A percentile compares a stretch with the other conserved stretches of the same genome.
Conservation (phyloP, 805 yeast genomes). For the Kodamaea kakaduensis region DNA sequence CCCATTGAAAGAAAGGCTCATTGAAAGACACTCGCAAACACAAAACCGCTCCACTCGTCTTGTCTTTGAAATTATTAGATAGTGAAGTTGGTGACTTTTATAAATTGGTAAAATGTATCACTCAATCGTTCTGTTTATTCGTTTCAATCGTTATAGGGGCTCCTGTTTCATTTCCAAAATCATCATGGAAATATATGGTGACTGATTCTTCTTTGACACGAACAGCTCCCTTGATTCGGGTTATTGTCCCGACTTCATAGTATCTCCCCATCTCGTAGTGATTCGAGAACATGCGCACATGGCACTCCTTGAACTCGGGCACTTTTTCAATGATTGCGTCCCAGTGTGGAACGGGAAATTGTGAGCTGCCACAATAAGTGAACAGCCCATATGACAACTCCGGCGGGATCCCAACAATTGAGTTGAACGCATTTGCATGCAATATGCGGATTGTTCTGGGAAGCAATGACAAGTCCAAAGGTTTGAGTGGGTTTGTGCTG, state of each 20-base stretch:
- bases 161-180: too few species aligned
- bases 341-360: slow-evolving; percentile 1
- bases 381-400: not conserved
- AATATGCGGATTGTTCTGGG: not conserved
- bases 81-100: too few species aligned
- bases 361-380: not conserved
- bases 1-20: too few species aligned
- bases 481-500: not conserved
- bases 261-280: not conserved
- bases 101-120: too few species aligned
- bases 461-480: not conserved
- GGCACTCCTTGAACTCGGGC: not conserved
- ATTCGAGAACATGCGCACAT: not conserved
- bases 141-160: too few species aligned
- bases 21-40: too few species aligned
- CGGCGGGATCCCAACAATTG: not conserved
- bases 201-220: too few species aligned
- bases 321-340: not conserved
- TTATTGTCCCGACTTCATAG: not conserved
- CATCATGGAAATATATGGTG: too few species aligned
- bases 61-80: too few species aligned
- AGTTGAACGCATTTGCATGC: not conserved
- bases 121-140: too few species aligned
- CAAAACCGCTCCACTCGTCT: too few species aligned
- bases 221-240: too few species aligned